Evolutionary conservation across 768 basidiomycete species (phyloP).

Genomic region (Asterophora lycoperdoides): DNA sequence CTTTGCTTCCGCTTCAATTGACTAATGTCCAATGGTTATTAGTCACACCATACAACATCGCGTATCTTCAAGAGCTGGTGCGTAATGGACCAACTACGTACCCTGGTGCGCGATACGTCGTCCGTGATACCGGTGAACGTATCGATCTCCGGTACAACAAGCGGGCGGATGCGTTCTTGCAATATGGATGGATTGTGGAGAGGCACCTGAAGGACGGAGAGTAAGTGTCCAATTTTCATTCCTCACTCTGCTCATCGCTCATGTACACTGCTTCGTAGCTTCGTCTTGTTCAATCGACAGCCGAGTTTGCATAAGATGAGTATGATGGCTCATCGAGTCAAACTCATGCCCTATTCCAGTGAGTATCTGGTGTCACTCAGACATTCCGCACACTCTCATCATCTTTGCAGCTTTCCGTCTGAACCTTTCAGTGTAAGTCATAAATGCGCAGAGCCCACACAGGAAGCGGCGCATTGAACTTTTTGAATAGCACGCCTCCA

Average conservation of each 20-base stretch:
- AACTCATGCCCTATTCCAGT: constrained; percentile 98
- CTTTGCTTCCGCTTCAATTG: neutral
- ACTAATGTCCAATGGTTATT: constrained; percentile 9
- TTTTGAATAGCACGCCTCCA: constrained; percentile 70
- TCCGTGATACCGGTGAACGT: constrained; percentile 95
- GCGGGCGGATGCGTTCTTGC: constrained; percentile 89
- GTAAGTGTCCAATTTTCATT: constrained; percentile 46
- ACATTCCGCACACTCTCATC: constrained; percentile 5
- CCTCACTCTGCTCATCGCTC: neutral
- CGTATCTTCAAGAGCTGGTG: constrained; percentile 90
- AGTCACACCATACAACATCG: constrained; percentile 98
- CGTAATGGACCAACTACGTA: constrained; percentile 92
- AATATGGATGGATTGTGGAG: constrained; percentile 99
- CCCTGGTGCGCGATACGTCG: constrained; percentile 94
- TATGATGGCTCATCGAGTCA: constrained; percentile 99
- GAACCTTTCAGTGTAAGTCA: constrained; percentile 91
- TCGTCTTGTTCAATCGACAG: constrained; percentile 95
- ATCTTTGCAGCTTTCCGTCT: constrained; percentile 80
- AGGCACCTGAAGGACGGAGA: constrained; percentile 97
- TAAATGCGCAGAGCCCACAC: constrained; percentile 12
- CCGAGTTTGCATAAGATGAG: constrained; percentile 99
- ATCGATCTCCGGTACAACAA: constrained; percentile 97
- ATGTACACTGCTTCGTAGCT: constrained; percentile 40
- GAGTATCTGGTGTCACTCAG: constrained; percentile 28
- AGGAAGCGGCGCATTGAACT: constrained; percentile 25